Base-by-base conservation (phyloP, 1,284 basidiomycete species). In the Taiwanofungus camphoratus region DNA sequence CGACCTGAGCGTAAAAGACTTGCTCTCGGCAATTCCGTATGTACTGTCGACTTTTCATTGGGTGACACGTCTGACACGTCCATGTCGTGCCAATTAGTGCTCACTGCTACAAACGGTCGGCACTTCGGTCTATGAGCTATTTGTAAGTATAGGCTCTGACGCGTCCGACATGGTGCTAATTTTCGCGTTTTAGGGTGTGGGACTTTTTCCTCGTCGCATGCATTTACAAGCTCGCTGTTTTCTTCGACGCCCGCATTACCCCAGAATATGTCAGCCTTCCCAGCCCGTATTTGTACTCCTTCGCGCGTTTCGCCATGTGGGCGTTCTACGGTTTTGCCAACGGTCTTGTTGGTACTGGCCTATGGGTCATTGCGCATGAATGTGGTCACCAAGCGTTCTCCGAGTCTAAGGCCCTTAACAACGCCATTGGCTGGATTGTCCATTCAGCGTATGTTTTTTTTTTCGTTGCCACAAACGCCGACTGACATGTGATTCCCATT, bases 361-460 rank as follows among this genome's bases (percentile, higher is more conserved):
- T 97, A 41, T 97, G 94, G 94, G 87, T 97, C 52, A 73, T 96
- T 50, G 94, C 85, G 32, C 88, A 91, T 55, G 85, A 93, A 63
- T 91, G 88, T 58, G 95, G 96, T 36, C 96, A 99, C 67, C 95
- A 97, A 67, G 89, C 90, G 0, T 99, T 92, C 74, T 96, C 92
- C n/a, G 83, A 93, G 51, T 94, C 87, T 53, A 99, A 97, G 73
- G 64, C 73, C 22, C 74, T 98, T 66, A 99, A 99, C 75, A 93
- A 98, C 74, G 65, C 80, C 26, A 90, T 95, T 51, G 95, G 95
- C 23, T 97, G 92, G 89, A 63, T 97, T 49, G 74, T 98, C 29
- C 96, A 99, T 68, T 96, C 93, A 33, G 79, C 77, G 87, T 89
- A 61, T 50, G 59, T 55, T 34, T 38, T 36, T 45, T 39, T 40